Conservation (phyloP, 441 rosid species). For the Mallotus japonicus region DNA sequence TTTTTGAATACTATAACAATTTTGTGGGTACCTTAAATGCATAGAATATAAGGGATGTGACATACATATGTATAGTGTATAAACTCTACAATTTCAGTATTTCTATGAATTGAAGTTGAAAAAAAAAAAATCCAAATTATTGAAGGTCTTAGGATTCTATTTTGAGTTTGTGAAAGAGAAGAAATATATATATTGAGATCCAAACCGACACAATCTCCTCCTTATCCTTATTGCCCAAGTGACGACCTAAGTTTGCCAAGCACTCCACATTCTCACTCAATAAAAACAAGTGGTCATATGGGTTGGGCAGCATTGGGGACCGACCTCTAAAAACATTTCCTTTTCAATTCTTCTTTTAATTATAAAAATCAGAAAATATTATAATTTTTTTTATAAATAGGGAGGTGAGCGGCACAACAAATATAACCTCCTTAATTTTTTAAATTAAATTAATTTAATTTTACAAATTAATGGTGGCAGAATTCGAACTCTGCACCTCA, state of each 20-base stretch:
- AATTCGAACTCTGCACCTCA: too few species aligned
- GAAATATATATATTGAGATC: neutral
- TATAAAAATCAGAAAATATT: neutral
- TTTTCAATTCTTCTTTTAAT: neutral
- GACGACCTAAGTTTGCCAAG: neutral
- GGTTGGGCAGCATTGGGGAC: neutral
- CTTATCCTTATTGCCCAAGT: slow-evolving; percentile 16
- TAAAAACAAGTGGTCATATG: neutral
- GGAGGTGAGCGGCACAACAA: too few species aligned
- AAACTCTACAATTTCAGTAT: neutral
- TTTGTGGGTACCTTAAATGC: neutral
- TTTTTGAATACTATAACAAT: too few species aligned
- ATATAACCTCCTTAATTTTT: too few species aligned
- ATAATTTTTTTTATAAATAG: too few species aligned
- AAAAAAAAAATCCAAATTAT: neutral
- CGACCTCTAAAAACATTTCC: neutral
- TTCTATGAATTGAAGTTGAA: neutral
- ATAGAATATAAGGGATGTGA: neutral
- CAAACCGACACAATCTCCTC: neutral
- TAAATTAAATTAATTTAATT: too few species aligned
- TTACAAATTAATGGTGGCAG: too few species aligned
- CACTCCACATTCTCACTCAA: neutral
- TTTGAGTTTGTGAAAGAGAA: neutral
- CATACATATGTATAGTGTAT: neutral
- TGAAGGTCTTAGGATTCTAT: neutral